Percentiles rank a stretch among this genome's conserved stretches.
Evolutionary conservation across 1,139 yeast species (phyloP).

Genomic region (Debaryomyces udenii): DNA sequence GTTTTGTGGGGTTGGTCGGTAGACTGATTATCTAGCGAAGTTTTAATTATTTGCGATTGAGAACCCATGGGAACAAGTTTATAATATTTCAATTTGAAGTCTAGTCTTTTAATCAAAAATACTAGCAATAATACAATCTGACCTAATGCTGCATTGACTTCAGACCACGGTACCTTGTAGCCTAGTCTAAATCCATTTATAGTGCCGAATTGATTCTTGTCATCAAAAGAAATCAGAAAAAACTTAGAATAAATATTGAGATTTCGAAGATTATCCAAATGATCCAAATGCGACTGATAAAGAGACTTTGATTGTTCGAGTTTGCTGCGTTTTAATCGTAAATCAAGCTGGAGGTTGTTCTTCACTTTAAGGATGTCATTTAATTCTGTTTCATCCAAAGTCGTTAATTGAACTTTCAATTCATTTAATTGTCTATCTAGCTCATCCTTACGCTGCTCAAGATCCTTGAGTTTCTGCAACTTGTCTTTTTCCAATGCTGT

Average conservation of each 20-base stretch:
- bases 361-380: slow-evolving; percentile 45
- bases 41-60: slow-evolving; percentile 72
- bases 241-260: slow-evolving; percentile 82
- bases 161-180: slow-evolving; percentile 79
- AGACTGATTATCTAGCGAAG: slow-evolving; percentile 16
- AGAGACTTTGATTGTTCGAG: slow-evolving; percentile 63
- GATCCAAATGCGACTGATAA: slow-evolving; percentile 62
- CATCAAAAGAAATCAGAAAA: slow-evolving; percentile 76
- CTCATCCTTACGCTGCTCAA: slow-evolving; percentile 46
- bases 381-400: slow-evolving; percentile 44
- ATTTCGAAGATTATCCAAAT: slow-evolving; percentile 68
- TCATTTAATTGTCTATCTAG: slow-evolving; percentile 42
- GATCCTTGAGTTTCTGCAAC: slow-evolving; percentile 44
- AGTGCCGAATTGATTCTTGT: slow-evolving; percentile 73
- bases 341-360: slow-evolving; percentile 56
- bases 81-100: slow-evolving; percentile 59
- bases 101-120: slow-evolving; percentile 62
- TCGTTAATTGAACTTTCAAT: slow-evolving; percentile 43
- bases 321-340: slow-evolving; percentile 51
- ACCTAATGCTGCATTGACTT: slow-evolving; percentile 91
- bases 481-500: slow-evolving; percentile 36
- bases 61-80: slow-evolving; percentile 83
- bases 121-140: slow-evolving; percentile 72
- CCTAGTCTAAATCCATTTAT: slow-evolving; percentile 87
- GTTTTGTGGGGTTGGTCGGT: slow-evolving; percentile 23